phyloP scores from a whole-genome alignment of 2,329 filamentous ascomycete genomes.

The Alternaria sp. region DNA sequence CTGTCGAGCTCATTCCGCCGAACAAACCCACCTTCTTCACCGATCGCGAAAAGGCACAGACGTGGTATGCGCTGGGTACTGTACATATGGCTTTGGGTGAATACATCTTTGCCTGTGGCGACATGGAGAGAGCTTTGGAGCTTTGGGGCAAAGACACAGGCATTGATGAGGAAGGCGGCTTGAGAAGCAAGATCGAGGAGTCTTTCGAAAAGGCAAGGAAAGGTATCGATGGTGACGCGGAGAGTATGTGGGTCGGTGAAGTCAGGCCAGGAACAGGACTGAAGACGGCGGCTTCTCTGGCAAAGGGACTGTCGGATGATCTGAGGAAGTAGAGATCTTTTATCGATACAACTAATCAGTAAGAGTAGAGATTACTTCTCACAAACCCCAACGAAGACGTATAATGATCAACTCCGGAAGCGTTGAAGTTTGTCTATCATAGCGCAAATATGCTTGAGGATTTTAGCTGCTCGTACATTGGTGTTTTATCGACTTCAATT shows the following conservation, averaged over 20 bases:
- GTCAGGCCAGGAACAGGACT: conserved; percentile 37
- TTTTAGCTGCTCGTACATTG: too few species aligned
- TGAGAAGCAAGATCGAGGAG: conserved; percentile 25
- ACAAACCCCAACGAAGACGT: not conserved
- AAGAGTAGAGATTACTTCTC: not conserved
- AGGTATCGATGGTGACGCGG: conserved; percentile 38
- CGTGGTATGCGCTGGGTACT: conserved; percentile 41
- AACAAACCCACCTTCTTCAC: conserved; percentile 42
- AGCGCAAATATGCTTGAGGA: too few species aligned
- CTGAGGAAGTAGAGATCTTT: not conserved
- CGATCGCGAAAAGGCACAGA: conserved; percentile 35
- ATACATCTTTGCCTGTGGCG: conserved; percentile 45
- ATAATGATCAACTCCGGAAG: not conserved
- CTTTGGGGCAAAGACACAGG: conserved; percentile 21
- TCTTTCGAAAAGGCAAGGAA: conserved; percentile 40
- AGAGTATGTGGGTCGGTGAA: conserved; percentile 35
- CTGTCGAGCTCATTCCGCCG: conserved; percentile 42
- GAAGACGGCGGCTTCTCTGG: conserved; percentile 32
- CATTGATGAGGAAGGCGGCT: conserved; percentile 8
- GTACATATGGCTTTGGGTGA: conserved; percentile 42
- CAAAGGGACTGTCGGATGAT: not conserved
- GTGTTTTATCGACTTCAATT: too few species aligned
- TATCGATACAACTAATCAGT: not conserved
- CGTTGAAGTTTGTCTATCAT: too few species aligned
- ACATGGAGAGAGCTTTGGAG: conserved; percentile 41